Conservation (phyloP, 2,329 filamentous ascomycete genomes). For the Macroventuria anomochaeta region DNA sequence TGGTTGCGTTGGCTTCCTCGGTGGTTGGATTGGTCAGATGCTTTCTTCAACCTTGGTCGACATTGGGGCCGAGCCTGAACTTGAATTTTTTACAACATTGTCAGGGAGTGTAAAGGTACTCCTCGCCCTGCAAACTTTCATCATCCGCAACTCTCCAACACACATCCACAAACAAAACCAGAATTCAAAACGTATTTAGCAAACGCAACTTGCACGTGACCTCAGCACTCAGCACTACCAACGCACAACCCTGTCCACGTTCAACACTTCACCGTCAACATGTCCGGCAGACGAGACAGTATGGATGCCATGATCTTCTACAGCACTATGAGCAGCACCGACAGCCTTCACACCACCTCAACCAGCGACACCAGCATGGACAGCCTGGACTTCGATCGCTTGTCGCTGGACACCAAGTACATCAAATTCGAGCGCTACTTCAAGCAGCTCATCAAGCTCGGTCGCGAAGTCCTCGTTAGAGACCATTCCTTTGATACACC, state of each 20-base stretch:
- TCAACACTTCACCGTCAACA: not conserved
- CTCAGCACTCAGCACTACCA: no score
- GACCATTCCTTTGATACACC: not conserved
- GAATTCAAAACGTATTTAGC: not conserved
- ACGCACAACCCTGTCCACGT: not conserved
- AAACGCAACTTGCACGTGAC: not conserved
- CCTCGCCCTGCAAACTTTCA: not conserved
- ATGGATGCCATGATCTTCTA: not conserved
- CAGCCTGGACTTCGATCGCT: not conserved
- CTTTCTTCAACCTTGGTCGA: no score
- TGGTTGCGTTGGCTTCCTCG: no score
- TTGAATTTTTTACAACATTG: not conserved
- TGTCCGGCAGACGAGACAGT: not conserved
- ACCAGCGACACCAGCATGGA: not conserved
- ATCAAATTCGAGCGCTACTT: conserved; percentile 1
- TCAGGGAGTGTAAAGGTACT: no score
- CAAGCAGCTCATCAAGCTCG: not conserved
- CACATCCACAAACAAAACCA: not conserved
- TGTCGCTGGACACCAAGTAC: not conserved
- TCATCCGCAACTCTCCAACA: not conserved
- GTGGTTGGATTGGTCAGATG: no score
- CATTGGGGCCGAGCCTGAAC: not conserved
- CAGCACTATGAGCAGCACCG: not conserved
- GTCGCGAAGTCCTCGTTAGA: not conserved
- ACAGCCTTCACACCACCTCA: not conserved